A percentile compares a stretch with the other conserved stretches of the same genome.
Conservation (phyloP, 192 early-diverging fungal species). For the Podila minutissima region DNA sequence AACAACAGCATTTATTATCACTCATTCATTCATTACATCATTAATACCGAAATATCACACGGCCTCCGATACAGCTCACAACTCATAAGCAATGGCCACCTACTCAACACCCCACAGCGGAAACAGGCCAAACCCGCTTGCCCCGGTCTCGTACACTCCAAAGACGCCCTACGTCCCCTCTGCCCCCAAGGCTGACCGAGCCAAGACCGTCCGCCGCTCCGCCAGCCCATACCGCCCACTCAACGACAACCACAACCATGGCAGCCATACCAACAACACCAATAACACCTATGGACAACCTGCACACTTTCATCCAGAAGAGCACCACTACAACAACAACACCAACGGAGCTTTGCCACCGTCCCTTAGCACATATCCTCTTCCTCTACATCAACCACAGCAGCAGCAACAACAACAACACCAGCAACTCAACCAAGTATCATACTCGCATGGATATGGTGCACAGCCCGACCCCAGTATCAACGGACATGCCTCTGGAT, state of each 20-base stretch:
- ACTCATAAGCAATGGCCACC: slow-evolving; percentile 20
- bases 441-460: slow-evolving; percentile 1
- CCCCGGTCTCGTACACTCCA: slow-evolving; percentile 34
- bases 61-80: neutral
- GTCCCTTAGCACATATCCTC: neutral
- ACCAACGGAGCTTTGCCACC: neutral
- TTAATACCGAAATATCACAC: neutral
- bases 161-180: slow-evolving; percentile 31
- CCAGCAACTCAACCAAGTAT: neutral
- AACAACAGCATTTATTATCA: neutral
- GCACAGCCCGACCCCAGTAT: neutral
- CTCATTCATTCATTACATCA: neutral
- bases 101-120: slow-evolving; percentile 25
- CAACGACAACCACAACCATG: neutral
- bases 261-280: slow-evolving; percentile 7
- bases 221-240: neutral
- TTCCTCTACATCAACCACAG: neutral
- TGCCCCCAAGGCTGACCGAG: slow-evolving; percentile 11
- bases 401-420: slow-evolving; percentile 5
- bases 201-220: slow-evolving; percentile 10
- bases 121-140: slow-evolving; percentile 28
- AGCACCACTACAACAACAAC: neutral
- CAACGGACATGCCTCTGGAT: slow-evolving; percentile 17
- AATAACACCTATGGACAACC: slow-evolving; percentile 3
- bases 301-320: neutral